Evolutionary conservation across 2,329 filamentous ascomycete genomes (phyloP).

Genomic region (Zalaria obscura): DNA sequence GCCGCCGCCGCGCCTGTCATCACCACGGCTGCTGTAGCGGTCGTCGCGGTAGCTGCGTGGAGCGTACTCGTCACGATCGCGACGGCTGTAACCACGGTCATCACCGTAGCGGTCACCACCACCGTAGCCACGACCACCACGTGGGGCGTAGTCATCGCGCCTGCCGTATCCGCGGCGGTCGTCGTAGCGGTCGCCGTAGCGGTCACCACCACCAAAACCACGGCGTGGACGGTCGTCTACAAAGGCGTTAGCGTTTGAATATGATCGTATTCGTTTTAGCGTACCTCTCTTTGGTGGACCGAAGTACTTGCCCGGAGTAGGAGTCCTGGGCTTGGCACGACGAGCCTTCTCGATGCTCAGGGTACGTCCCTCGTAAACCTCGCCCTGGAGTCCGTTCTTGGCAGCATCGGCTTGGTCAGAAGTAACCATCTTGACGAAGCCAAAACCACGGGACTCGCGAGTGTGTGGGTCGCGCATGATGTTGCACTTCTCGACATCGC

Average conservation of each 20-base stretch:
- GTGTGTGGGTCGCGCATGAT: conserved; percentile 99
- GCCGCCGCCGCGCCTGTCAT: conserved; percentile 22
- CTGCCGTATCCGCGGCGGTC: conserved; percentile 25
- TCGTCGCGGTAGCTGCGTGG: conserved; percentile 6
- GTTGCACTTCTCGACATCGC: conserved; percentile 96
- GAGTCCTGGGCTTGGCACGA: conserved; percentile 83
- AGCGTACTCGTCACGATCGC: conserved; percentile 7
- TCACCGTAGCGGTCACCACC: conserved; percentile 28
- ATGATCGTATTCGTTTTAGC: conserved; percentile 19
- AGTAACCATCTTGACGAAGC: conserved; percentile 98
- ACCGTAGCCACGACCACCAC: conserved; percentile 34
- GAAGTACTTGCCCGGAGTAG: conserved; percentile 97
- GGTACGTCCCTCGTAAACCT: conserved; percentile 87
- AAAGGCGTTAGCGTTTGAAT: conserved; percentile 3
- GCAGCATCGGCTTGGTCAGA: conserved; percentile 91
- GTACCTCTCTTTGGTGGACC: conserved; percentile 93
- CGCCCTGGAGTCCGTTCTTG: conserved; percentile 89
- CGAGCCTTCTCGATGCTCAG: conserved; percentile 98
- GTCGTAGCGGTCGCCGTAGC: conserved; percentile 17
- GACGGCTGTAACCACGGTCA: conserved; percentile 28
- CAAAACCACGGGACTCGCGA: conserved; percentile 96
- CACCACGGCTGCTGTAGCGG: conserved; percentile 16
- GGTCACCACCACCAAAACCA: conserved; percentile 16
- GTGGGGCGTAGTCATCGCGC: conserved; percentile 32
- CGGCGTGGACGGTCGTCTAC: conserved; percentile 29